Conservation (phyloP, 2,329 filamentous ascomycete species). For the Cladobotryum protrusum region DNA sequence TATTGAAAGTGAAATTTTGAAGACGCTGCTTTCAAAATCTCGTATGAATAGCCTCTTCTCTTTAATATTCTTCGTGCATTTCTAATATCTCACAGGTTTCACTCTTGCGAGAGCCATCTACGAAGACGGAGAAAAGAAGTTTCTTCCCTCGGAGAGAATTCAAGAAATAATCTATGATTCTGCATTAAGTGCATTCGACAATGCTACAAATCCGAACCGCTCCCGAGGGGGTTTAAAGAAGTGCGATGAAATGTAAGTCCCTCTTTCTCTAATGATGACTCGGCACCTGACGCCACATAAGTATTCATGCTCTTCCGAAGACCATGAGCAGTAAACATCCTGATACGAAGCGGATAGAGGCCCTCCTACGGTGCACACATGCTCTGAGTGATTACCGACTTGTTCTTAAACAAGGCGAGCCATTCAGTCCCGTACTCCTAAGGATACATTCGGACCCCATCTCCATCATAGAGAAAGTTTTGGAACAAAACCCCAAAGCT, state of each 20-base stretch:
- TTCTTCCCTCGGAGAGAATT: constrained; percentile 45
- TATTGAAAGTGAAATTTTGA: constrained; percentile 67
- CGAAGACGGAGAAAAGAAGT: constrained; percentile 42
- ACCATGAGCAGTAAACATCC: constrained; percentile 48
- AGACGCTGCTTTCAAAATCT: constrained; percentile 55
- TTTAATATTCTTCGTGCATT: not conserved
- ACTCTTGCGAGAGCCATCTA: constrained; percentile 57
- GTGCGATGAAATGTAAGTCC: constrained; percentile 64
- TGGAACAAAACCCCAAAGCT: constrained; percentile 68
- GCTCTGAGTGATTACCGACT: constrained; percentile 69
- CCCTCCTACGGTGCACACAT: constrained; percentile 67
- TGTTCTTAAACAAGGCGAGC: constrained; percentile 71
- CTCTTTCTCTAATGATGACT: not conserved
- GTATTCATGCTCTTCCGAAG: constrained; percentile 57
- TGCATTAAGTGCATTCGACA: constrained; percentile 69
- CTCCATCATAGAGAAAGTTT: constrained; percentile 62
- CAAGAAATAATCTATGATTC: constrained; percentile 56
- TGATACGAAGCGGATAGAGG: constrained; percentile 49
- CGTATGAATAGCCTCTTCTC: constrained; percentile 39
- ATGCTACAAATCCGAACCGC: constrained; percentile 74
- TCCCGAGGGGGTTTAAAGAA: constrained; percentile 71
- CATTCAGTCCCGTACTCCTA: constrained; percentile 71
- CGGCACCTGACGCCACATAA: constrained; percentile 23
- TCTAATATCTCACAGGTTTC: constrained; percentile 43
- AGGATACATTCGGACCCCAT: constrained; percentile 72